Base-by-base conservation (phyloP, 345 rosid species). In the Sonneratia caseolaris region DNA sequence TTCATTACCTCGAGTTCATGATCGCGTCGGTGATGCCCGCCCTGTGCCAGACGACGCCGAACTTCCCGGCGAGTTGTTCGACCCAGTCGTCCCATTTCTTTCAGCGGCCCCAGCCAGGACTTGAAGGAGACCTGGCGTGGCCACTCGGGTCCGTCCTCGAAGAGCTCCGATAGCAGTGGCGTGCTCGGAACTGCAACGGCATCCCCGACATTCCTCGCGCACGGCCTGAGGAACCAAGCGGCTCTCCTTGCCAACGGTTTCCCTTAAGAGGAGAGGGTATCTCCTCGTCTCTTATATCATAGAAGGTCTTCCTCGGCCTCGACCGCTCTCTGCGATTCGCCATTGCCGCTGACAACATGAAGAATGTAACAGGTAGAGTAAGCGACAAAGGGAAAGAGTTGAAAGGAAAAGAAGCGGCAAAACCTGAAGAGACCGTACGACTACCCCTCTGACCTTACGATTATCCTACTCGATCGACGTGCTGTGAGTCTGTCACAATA, bases 11-110 rank as follows among this genome's bases (percentile, higher is more conserved):
- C 0, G 86, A 83, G 66, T 76, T 42, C 76, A 77, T 51, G 19
- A 86, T 76, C 32, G 93, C 87, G 49, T 83, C 76, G 27, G 48
- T 75, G 37, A 86, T 80, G 15, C 91, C 90, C 32, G 84, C 86
- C 55, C 71, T 73, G 32, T 48, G 71, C 90, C 93, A 84, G 1
- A 38, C 68, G 69, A 73, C 15, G 53, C 69, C 36, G 51, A 80
- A 75, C n/a, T 61, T 18, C 36, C 57, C 37, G 0, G 67, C 73
- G 87, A 90, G 76, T 45, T 72, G 72, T 3, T 1, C 42, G 7
- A 77, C 84, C 92, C 92, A 83, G 36, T 21, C 27, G 19, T 71
- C 71, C 83, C 87, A 85, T 0, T 55, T 57, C 67, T 2, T 2
- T 21, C 42, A 40, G 70, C 3, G 82, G 76, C 3, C 37, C 0